phyloP scores from a whole-genome alignment of 2,329 filamentous ascomycete genomes.

The Colletotrichum sublineola region DNA sequence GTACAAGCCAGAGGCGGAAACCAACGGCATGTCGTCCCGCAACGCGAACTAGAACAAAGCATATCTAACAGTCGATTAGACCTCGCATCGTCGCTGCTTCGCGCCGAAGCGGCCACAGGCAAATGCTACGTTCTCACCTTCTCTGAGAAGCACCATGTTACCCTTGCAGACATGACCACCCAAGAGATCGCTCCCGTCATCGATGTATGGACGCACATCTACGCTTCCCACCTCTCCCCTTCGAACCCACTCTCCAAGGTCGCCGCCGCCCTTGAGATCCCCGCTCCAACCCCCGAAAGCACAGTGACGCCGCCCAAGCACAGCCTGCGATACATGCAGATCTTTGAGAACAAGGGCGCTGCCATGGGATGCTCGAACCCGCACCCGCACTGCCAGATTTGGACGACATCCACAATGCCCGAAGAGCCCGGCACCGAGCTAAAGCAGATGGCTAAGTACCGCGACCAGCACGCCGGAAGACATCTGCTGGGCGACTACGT shows the following conservation, averaged over 20 bases:
- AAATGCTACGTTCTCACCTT: slow-evolving; percentile 98
- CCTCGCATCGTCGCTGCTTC: slow-evolving; percentile 81
- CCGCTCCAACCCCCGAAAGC: slow-evolving; percentile 53
- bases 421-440: slow-evolving; percentile 90
- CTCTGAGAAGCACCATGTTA: slow-evolving; percentile 89
- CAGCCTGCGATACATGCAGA: slow-evolving; percentile 97
- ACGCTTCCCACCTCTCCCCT: slow-evolving; percentile 82
- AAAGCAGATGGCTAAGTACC: slow-evolving; percentile 83
- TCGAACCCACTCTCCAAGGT: slow-evolving; percentile 70
- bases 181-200: slow-evolving; percentile 85
- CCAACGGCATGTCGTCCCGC: slow-evolving; percentile 49
- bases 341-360: slow-evolving; percentile 98
- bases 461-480: slow-evolving; percentile 75
- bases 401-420: slow-evolving; percentile 91
- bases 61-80: slow-evolving; percentile 59
- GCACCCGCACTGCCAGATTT: slow-evolving; percentile 96
- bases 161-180: slow-evolving; percentile 88
- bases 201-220: slow-evolving; percentile 92
- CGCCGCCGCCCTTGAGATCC: slow-evolving; percentile 57
- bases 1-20: slow-evolving; percentile 67
- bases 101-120: slow-evolving; percentile 88
- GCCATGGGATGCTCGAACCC: slow-evolving; percentile 99
- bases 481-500: slow-evolving; percentile 91
- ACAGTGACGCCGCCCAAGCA: slow-evolving; percentile 69
- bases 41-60: fast-evolving